Percentiles rank a stretch among this genome's conserved stretches.
Conservation (phyloP, 2,329 filamentous ascomycete species). For the Aspergillus ruber region DNA sequence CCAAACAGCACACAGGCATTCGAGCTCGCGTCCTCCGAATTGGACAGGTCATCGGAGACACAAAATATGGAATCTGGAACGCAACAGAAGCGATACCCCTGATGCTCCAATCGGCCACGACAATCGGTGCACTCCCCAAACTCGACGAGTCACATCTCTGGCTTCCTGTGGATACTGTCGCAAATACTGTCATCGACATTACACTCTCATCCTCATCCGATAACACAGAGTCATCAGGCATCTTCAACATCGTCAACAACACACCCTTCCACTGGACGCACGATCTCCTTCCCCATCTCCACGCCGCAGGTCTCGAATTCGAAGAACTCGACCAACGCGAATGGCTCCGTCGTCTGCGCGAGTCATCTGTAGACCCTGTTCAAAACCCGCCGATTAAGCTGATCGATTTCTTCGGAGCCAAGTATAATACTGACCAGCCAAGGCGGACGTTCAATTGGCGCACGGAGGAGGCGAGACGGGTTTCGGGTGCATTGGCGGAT, state of each 20-base stretch:
- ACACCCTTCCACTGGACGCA: constrained; percentile 46
- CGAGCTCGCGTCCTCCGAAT: constrained; percentile 25
- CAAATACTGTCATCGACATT: constrained; percentile 28
- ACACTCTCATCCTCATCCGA: constrained; percentile 15
- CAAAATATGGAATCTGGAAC: constrained; percentile 16
- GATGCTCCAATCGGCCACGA: constrained; percentile 43
- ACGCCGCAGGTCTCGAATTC: constrained; percentile 37
- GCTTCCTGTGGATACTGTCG: constrained; percentile 41
- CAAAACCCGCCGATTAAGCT: constrained; percentile 50
- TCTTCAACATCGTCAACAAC: constrained; percentile 52
- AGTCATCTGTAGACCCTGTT: constrained; percentile 43
- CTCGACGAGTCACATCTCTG: constrained; percentile 41
- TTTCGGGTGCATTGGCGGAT: constrained; percentile 9
- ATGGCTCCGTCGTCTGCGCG: constrained; percentile 33
- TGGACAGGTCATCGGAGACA: constrained; percentile 31
- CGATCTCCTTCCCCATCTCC: constrained; percentile 49
- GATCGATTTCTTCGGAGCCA: constrained; percentile 47
- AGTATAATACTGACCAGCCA: constrained; percentile 37
- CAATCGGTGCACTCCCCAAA: constrained; percentile 40
- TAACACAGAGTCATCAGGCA: constrained; percentile 6
- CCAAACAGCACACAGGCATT: constrained; percentile 10
- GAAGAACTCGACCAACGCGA: constrained; percentile 17
- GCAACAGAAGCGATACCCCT: constrained; percentile 42
- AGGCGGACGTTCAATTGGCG: constrained; percentile 9
- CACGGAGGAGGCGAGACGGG: constrained; percentile 12